A percentile compares a stretch with the other conserved stretches of the same genome.
Evolutionary conservation across 345 rosid genomes (phyloP).

Genomic region (Arabidopsis suecica): DNA sequence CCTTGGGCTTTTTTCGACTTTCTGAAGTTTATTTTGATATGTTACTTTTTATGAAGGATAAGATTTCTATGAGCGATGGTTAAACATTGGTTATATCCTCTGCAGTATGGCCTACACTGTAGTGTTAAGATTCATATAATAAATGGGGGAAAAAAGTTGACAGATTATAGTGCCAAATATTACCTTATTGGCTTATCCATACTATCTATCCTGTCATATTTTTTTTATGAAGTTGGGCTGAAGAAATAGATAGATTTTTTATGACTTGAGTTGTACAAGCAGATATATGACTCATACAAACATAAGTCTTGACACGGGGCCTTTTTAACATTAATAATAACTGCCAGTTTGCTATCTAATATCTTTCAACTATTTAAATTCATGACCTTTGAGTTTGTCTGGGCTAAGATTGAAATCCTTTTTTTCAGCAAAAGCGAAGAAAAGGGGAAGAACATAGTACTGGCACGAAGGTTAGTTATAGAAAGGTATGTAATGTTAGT

Average conservation of each 20-base stretch:
- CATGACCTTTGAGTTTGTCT: not conserved
- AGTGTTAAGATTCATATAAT: slow-evolving; percentile 15
- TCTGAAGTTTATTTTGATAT: slow-evolving; percentile 27
- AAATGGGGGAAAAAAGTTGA: not conserved
- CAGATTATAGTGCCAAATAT: not conserved
- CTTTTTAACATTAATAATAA: not conserved
- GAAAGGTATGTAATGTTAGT: slow-evolving; percentile 63
- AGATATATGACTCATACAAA: slow-evolving; percentile 7
- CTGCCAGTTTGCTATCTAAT: slow-evolving; percentile 15
- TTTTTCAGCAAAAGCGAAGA: slow-evolving; percentile 84
- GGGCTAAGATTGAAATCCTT: slow-evolving; percentile 26
- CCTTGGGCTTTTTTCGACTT: slow-evolving; percentile 8
- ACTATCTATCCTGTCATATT: slow-evolving; percentile 13
- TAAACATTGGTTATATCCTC: not conserved
- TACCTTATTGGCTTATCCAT: slow-evolving; percentile 2
- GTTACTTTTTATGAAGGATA: slow-evolving; percentile 17
- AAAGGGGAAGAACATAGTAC: slow-evolving; percentile 73
- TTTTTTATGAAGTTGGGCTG: slow-evolving; percentile 14
- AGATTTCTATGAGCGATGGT: slow-evolving; percentile 2
- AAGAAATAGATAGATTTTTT: slow-evolving; percentile 9
- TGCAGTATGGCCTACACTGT: slow-evolving; percentile 1
- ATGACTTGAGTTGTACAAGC: not conserved
- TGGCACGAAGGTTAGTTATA: slow-evolving; percentile 59
- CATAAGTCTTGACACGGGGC: slow-evolving; percentile 4
- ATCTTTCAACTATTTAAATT: slow-evolving; percentile 10